Conservation (phyloP, 176 grass and related monocot genomes). For the Panicum miliaceum region DNA sequence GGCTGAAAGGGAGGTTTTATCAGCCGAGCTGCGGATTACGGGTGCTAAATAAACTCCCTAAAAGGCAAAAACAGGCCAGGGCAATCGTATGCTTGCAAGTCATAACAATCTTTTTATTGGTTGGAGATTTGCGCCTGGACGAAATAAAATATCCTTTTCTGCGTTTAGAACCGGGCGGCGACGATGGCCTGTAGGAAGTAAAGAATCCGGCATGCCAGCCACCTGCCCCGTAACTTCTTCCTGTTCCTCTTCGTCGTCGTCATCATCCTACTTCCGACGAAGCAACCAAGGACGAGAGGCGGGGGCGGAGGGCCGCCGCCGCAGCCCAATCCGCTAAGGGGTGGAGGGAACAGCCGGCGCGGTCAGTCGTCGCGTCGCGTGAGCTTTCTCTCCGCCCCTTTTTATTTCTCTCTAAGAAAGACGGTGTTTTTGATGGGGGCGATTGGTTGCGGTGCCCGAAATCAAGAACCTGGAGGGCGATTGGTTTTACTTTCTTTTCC, state of each 20-base stretch:
- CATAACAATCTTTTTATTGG: slow-evolving; percentile 35
- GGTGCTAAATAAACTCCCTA: neutral
- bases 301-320: slow-evolving; percentile 4
- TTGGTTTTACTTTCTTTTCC: neutral
- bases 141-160: slow-evolving; percentile 26
- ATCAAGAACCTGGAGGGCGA: slow-evolving; percentile 32
- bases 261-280: slow-evolving; percentile 7
- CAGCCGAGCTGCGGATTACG: slow-evolving; percentile 24
- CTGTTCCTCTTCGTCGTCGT: slow-evolving; percentile 35
- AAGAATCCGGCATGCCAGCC: slow-evolving; percentile 37
- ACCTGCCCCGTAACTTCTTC: slow-evolving; percentile 29
- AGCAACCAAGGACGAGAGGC: slow-evolving; percentile 30
- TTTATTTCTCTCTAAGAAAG: neutral
- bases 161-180: neutral
- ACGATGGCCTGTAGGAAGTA: slow-evolving; percentile 39
- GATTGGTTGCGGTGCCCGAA: neutral
- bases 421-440: neutral
- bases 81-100: slow-evolving; percentile 35
- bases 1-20: slow-evolving; percentile 42
- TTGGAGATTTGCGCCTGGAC: slow-evolving; percentile 38
- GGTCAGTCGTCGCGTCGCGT: slow-evolving; percentile 29
- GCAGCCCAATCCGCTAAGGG: slow-evolving; percentile 17
- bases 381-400: neutral
- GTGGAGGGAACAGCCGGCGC: neutral
- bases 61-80: neutral